Evolutionary conservation across 192 early-diverging fungal genomes (phyloP).

Genomic region (Backusella westeae): DNA sequence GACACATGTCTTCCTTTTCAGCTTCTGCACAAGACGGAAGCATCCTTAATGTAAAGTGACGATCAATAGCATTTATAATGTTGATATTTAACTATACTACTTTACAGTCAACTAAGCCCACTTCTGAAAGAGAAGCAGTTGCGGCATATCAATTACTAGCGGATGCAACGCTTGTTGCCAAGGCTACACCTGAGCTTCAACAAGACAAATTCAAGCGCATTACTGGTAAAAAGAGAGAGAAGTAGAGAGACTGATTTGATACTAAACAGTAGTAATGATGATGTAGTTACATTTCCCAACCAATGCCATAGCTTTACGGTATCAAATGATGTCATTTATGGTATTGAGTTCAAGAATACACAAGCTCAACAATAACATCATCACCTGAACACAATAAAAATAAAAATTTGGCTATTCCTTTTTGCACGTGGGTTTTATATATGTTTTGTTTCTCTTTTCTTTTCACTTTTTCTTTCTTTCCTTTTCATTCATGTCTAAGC

Average conservation of each 20-base stretch:
- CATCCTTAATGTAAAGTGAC: constrained; percentile 2
- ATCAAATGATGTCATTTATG: constrained; percentile 15
- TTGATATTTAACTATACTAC: background rate
- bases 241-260: background rate
- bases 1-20: constrained; percentile 14
- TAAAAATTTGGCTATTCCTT: background rate
- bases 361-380: background rate
- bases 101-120: background rate
- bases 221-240: constrained; percentile 2
- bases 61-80: too few relatives aligned
- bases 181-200: background rate
- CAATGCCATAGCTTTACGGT: constrained; percentile 15
- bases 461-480: background rate
- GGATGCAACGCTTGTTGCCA: constrained; percentile 5
- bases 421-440: background rate
- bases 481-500: background rate
- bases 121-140: background rate
- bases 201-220: constrained; percentile 18
- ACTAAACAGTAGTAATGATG: background rate
- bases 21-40: constrained; percentile 9
- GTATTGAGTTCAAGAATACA: constrained; percentile 5
- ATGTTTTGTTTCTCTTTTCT: background rate
- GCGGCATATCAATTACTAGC: constrained; percentile 17
- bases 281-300: constrained; percentile 14
- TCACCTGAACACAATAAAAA: background rate